A percentile compares a stretch with the other conserved stretches of the same genome.
Evolutionary conservation across 2,329 filamentous ascomycete genomes (phyloP).

Genomic region (Stachybotrys chlorohalonatus): DNA sequence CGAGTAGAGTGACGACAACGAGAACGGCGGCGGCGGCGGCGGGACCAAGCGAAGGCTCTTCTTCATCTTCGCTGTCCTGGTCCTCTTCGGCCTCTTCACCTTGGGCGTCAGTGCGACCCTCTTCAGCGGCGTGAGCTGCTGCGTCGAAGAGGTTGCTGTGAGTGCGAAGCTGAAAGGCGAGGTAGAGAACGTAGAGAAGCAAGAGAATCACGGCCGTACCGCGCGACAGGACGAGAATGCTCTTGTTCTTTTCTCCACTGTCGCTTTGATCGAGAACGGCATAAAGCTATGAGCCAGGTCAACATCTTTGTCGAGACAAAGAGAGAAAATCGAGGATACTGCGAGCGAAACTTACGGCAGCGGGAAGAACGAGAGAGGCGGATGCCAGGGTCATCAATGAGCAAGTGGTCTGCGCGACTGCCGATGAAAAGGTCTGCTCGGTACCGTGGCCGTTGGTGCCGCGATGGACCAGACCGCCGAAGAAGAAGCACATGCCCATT

Average conservation of each 20-base stretch:
- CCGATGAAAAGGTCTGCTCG: conserved; percentile 67
- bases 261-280: conserved; percentile 45
- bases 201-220: conserved; percentile 70
- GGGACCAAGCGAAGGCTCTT: conserved; percentile 48
- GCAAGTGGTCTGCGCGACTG: conserved; percentile 67
- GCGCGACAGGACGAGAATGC: conserved; percentile 63
- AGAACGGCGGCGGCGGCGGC: conserved; percentile 57
- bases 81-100: neutral
- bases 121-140: conserved; percentile 35
- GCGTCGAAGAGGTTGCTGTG: conserved; percentile 64
- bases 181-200: conserved; percentile 65
- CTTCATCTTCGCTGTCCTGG: conserved; percentile 16
- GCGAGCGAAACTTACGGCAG: conserved; percentile 40
- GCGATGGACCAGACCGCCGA: conserved; percentile 59
- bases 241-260: conserved; percentile 34
- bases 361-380: conserved; percentile 70
- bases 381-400: conserved; percentile 69
- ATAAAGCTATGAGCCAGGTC: conserved; percentile 43
- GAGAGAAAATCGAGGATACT: neutral
- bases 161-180: conserved; percentile 69
- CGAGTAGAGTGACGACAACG: conserved; percentile 59
- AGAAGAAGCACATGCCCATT: conserved; percentile 70
- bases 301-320: conserved; percentile 5
- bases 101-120: conserved; percentile 17
- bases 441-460: conserved; percentile 45